Evolutionary conservation across 2,329 filamentous ascomycete species (phyloP).

Genomic region (Penicillium occitanis): DNA sequence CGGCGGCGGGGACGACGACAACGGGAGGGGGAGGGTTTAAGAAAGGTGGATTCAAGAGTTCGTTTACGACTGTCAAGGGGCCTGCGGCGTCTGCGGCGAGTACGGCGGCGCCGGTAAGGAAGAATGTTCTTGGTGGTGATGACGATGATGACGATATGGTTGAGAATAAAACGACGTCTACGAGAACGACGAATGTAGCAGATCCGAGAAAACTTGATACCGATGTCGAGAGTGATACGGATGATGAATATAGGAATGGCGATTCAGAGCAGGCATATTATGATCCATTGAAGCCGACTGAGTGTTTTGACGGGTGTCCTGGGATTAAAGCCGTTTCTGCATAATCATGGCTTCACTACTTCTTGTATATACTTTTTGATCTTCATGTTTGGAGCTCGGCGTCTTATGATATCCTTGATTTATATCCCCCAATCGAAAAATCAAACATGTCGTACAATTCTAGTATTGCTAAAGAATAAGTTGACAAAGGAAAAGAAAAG

Average conservation of each 20-base stretch:
- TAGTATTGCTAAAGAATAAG: slow-evolving; percentile 26
- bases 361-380: not conserved
- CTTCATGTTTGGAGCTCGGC: not conserved
- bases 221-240: slow-evolving; percentile 69
- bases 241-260: slow-evolving; percentile 59
- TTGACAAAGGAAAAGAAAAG: slow-evolving; percentile 24
- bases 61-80: slow-evolving; percentile 61
- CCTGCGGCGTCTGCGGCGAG: slow-evolving; percentile 25
- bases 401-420: not conserved
- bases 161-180: not conserved
- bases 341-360: not conserved
- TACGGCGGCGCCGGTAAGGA: slow-evolving; percentile 33
- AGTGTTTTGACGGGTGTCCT: slow-evolving; percentile 45
- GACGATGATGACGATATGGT: slow-evolving; percentile 35
- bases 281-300: slow-evolving; percentile 54
- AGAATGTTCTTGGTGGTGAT: slow-evolving; percentile 46
- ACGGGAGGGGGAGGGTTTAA: slow-evolving; percentile 60
- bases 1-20: not conserved
- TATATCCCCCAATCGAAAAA: not conserved
- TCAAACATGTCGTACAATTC: slow-evolving; percentile 25
- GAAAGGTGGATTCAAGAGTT: slow-evolving; percentile 79
- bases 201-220: not conserved
- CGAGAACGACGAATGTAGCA: not conserved
- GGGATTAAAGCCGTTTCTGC: slow-evolving; percentile 26
- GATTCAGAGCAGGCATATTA: slow-evolving; percentile 49